These are phyloP conservation scores for Silene conica DNA, from an alignment of 148 eudicot genomes.

Conservation along the genomic window DNA sequence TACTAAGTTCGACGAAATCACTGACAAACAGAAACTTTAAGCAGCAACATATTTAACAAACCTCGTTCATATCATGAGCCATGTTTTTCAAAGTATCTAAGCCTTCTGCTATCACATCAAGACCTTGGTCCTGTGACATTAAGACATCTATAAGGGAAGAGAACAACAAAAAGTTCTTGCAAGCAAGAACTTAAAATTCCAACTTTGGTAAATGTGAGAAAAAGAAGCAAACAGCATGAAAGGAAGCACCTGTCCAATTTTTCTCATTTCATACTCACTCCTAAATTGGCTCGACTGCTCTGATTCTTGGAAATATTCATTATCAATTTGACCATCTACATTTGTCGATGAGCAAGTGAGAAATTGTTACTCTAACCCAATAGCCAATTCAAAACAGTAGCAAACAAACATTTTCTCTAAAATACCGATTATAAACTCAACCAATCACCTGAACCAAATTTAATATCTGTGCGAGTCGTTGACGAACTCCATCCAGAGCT, in stretches of 20 bases:
- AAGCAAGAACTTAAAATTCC: conserved; percentile 5
- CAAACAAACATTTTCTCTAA: not conserved
- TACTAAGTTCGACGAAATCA: too few relatives aligned
- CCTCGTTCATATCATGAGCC: conserved; percentile 99
- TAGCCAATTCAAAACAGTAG: not conserved
- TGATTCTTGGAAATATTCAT: conserved; percentile 76
- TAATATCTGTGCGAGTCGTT: conserved; percentile 75
- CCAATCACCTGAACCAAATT: conserved; percentile 84
- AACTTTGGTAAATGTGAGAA: not conserved
- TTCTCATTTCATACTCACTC: conserved; percentile 93
- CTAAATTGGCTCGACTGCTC: conserved; percentile 87
- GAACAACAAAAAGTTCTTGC: conserved; percentile 3
- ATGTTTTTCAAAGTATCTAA: conserved; percentile 87
- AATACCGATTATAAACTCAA: not conserved
- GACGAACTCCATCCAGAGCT: conserved; percentile 79
- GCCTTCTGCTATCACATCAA: conserved; percentile 92
- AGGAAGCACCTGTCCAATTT: conserved; percentile 67
- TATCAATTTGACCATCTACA: conserved; percentile 72
- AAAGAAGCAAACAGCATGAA: not conserved
- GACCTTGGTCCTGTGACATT: conserved; percentile 75
- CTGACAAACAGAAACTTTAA: not conserved
- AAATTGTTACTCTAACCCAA: not conserved
- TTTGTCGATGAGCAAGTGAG: conserved; percentile 9
- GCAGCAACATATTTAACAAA: conserved; percentile 27
- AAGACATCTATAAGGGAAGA: conserved; percentile 14